Evolutionary conservation across 1,284 basidiomycete species (phyloP).

Genomic region (Trichosporon faecale): DNA sequence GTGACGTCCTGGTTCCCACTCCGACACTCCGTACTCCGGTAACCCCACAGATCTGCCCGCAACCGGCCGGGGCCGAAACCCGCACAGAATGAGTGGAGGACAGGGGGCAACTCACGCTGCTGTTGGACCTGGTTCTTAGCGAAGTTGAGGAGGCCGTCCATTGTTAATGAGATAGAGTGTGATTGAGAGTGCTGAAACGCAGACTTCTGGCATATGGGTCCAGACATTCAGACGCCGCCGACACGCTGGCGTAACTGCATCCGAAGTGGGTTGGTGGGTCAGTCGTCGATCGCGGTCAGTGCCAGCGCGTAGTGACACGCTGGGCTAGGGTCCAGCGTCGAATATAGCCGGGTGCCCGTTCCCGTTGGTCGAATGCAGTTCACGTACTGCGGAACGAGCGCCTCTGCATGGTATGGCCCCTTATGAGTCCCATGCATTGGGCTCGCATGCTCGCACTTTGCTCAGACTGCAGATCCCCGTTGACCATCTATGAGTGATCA

Average conservation of each 20-base stretch:
- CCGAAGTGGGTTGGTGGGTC: not conserved
- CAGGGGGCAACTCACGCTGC: constrained; percentile 28
- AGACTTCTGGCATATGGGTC: too few species aligned
- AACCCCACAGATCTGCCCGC: too few species aligned
- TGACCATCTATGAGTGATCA: not conserved
- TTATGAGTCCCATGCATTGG: not conserved
- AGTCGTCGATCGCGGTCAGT: not conserved
- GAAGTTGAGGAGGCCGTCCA: constrained; percentile 41
- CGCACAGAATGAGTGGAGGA: too few species aligned
- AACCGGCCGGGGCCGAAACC: not conserved
- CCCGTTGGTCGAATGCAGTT: not conserved
- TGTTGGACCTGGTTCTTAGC: constrained; percentile 30
- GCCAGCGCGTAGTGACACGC: not conserved
- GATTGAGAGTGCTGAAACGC: not conserved
- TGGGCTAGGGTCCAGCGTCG: not conserved
- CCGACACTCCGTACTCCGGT: not conserved
- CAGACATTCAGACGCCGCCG: too few species aligned
- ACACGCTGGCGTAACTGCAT: not conserved
- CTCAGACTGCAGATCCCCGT: not conserved
- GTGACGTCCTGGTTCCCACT: not conserved
- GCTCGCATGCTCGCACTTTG: not conserved
- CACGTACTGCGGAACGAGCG: not conserved
- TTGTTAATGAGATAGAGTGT: constrained; percentile 11
- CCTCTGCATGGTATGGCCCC: not conserved
- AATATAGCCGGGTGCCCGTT: not conserved